These are phyloP conservation scores for Leccinellum luteum DNA, from an alignment of 768 basidiomycete genomes.

Conservation along the genomic window DNA sequence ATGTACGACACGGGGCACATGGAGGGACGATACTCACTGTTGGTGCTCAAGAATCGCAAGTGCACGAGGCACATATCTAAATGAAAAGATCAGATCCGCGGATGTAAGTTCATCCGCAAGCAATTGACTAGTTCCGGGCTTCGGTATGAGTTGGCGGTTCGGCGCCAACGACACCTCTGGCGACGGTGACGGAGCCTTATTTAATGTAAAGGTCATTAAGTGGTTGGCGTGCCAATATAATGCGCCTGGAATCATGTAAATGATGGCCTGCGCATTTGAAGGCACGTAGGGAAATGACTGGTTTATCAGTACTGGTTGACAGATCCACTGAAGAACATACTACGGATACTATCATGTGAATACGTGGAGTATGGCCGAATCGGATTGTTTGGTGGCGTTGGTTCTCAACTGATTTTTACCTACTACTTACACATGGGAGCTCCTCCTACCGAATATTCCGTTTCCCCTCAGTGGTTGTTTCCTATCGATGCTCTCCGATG, in stretches of 20 bases:
- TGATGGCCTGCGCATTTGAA: neutral
- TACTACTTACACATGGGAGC: constrained; percentile 18
- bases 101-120: constrained; percentile 22
- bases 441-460: constrained; percentile 23
- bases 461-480: constrained; percentile 69
- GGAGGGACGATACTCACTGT: constrained; percentile 8
- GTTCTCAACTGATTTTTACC: constrained; percentile 8
- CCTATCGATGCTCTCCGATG: constrained; percentile 52
- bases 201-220: neutral
- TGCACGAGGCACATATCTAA: constrained; percentile 28
- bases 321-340: constrained; percentile 1
- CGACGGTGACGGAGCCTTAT: constrained; percentile 3
- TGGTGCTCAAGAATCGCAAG: neutral
- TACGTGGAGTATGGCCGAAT: neutral
- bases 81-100: constrained; percentile 31
- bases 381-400: constrained; percentile 22
- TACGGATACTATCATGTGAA: neutral
- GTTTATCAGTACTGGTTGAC: constrained; percentile 15
- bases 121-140: constrained; percentile 17
- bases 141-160: constrained; percentile 21
- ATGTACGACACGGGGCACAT: neutral
- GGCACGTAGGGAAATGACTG: constrained; percentile 4
- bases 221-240: constrained; percentile 1
- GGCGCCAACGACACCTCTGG: constrained; percentile 2
- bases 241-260: neutral